These are phyloP conservation scores for Zopfochytrium polystomum DNA, from an alignment of 371 early-diverging fungal species.

Conservation along the genomic window DNA sequence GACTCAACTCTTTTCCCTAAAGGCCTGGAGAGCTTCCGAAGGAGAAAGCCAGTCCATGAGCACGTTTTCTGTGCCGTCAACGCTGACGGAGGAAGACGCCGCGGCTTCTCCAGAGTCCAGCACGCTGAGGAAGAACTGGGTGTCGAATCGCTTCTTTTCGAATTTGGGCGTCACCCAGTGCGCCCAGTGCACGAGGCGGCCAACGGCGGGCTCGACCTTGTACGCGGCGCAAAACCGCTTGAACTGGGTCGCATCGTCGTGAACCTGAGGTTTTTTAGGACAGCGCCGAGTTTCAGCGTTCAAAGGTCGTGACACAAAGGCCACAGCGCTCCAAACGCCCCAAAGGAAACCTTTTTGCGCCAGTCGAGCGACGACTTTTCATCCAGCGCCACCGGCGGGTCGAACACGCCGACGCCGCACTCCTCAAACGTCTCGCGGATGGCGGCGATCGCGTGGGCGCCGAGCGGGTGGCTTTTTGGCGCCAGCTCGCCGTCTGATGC, in stretches of 20 bases:
- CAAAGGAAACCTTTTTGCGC: slow-evolving; percentile 44
- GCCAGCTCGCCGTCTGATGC: slow-evolving; percentile 46
- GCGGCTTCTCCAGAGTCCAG: slow-evolving; percentile 34
- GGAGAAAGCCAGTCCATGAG: slow-evolving; percentile 69
- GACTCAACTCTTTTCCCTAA: no score
- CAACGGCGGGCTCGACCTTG: slow-evolving; percentile 48
- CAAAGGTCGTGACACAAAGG: no score
- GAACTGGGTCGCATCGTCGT: slow-evolving; percentile 55
- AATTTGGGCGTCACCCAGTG: slow-evolving; percentile 76
- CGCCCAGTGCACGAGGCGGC: slow-evolving; percentile 55
- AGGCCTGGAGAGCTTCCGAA: slow-evolving; percentile 53
- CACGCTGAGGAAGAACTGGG: slow-evolving; percentile 68
- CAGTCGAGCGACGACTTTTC: slow-evolving; percentile 41
- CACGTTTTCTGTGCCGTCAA: slow-evolving; percentile 65
- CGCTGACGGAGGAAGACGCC: slow-evolving; percentile 15
- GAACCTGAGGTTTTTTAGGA: slow-evolving; percentile 22
- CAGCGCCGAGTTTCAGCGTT: no score
- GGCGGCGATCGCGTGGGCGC: slow-evolving; percentile 54
- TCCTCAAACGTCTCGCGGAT: slow-evolving; percentile 84
- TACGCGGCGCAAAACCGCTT: slow-evolving; percentile 50
- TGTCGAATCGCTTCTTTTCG: slow-evolving; percentile 65
- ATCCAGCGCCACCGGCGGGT: no score
- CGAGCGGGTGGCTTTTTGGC: slow-evolving; percentile 42
- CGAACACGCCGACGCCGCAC: slow-evolving; percentile 62
- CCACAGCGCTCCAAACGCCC: no score